Conservation (phyloP, 257 asterid species). For the Misopates orontium region DNA sequence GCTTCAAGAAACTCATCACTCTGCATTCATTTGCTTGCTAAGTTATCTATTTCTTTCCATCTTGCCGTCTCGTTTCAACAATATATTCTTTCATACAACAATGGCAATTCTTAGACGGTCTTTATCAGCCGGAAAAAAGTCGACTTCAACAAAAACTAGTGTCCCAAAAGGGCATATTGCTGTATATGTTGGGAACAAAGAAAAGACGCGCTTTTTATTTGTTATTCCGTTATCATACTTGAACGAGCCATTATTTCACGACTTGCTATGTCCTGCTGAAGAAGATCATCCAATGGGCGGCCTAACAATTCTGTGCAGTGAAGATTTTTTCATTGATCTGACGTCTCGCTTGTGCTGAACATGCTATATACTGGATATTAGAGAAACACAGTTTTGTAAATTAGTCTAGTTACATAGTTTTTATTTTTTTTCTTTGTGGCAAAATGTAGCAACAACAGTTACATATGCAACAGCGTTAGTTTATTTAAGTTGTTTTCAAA, state of each 20-base stretch:
- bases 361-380: not conserved
- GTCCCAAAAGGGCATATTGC: conserved; percentile 33
- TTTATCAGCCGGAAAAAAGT: conserved; percentile 5
- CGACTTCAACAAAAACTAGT: not conserved
- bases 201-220: conserved; percentile 23
- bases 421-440: no score
- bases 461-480: no score
- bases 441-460: no score
- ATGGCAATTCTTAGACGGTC: conserved; percentile 20
- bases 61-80: no score
- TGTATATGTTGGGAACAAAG: conserved; percentile 38
- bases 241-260: not conserved
- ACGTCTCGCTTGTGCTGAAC: conserved; percentile 19
- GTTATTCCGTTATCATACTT: conserved; percentile 14
- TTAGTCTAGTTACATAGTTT: not conserved
- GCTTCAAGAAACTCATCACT: no score
- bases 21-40: no score
- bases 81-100: no score
- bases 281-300: conserved; percentile 21
- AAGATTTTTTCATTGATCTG: conserved; percentile 35
- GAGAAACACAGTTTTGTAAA: conserved; percentile 15
- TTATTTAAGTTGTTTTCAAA: no score
- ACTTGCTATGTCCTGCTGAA: conserved; percentile 1
- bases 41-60: no score
- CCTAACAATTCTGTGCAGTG: conserved; percentile 36